These are phyloP conservation scores for Trichoderma atrobrunneum DNA, from an alignment of 2,329 filamentous ascomycete species.

Conservation along the genomic window DNA sequence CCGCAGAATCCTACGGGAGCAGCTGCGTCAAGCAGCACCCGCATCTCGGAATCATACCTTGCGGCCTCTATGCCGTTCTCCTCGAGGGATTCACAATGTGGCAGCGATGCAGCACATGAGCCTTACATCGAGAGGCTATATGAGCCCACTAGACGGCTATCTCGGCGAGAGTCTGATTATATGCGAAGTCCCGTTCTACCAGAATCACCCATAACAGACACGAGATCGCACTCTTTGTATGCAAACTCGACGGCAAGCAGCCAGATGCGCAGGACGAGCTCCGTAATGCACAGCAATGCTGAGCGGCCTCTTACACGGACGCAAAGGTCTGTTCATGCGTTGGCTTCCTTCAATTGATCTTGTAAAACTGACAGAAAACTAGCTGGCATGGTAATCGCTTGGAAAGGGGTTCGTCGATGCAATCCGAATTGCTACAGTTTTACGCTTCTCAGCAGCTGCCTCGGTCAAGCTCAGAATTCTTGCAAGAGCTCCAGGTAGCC, in stretches of 20 bases:
- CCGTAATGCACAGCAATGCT: slow-evolving; percentile 4
- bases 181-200: slow-evolving; percentile 4
- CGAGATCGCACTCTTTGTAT: slow-evolving; percentile 15
- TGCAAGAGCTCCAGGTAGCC: slow-evolving; percentile 13
- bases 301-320: slow-evolving; percentile 16
- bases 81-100: slow-evolving; percentile 3
- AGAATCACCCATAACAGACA: neutral
- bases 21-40: slow-evolving; percentile 22
- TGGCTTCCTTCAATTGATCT: neutral
- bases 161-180: slow-evolving; percentile 15
- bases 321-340: slow-evolving; percentile 20
- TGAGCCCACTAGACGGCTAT: slow-evolving; percentile 7
- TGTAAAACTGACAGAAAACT: neutral
- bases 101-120: neutral
- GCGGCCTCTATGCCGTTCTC: slow-evolving; percentile 27
- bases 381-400: slow-evolving; percentile 18
- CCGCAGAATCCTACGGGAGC: slow-evolving; percentile 31
- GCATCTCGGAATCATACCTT: slow-evolving; percentile 34
- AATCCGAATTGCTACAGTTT: slow-evolving; percentile 1
- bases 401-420: slow-evolving; percentile 7
- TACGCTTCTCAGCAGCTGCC: slow-evolving; percentile 13
- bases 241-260: neutral
- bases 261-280: slow-evolving; percentile 13
- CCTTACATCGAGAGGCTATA: neutral
- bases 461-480: slow-evolving; percentile 11